A percentile compares a stretch with the other conserved stretches of the same genome.
Conservation (phyloP, 768 basidiomycete species). For the Rhodocollybia butyracea region DNA sequence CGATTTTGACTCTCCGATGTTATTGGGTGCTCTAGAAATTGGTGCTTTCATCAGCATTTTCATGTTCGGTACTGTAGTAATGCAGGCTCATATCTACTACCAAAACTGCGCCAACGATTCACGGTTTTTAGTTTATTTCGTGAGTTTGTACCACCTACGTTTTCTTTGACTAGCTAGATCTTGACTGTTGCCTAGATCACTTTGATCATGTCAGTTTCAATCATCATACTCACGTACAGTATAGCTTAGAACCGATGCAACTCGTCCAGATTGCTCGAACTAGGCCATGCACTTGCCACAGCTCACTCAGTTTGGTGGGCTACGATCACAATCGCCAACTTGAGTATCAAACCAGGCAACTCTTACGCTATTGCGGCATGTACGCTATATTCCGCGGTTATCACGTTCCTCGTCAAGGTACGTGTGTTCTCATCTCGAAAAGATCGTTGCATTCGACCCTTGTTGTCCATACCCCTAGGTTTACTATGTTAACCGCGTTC, state of each 20-base stretch:
- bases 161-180: background rate
- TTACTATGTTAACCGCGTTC: conserved; percentile 23
- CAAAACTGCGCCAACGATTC: background rate
- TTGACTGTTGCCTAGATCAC: background rate
- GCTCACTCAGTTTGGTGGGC: conserved; percentile 9
- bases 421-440: background rate
- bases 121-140: background rate
- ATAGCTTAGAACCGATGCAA: background rate
- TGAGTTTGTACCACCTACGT: background rate
- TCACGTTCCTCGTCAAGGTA: background rate
- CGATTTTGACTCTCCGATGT: background rate
- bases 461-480: conserved; percentile 3
- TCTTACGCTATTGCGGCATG: background rate
- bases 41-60: conserved; percentile 2
- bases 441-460: background rate
- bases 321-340: conserved; percentile 6
- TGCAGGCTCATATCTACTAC: conserved; percentile 2
- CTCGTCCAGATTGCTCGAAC: conserved; percentile 3
- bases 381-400: background rate
- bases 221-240: background rate
- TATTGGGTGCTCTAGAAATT: conserved; percentile 5
- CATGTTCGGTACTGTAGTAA: background rate
- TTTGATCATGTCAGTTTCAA: background rate
- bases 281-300: conserved; percentile 2
- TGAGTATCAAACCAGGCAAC: conserved; percentile 7